phyloP scores from a whole-genome alignment of 2,329 filamentous ascomycete species.

The Chrysosporium keratinophilum region DNA sequence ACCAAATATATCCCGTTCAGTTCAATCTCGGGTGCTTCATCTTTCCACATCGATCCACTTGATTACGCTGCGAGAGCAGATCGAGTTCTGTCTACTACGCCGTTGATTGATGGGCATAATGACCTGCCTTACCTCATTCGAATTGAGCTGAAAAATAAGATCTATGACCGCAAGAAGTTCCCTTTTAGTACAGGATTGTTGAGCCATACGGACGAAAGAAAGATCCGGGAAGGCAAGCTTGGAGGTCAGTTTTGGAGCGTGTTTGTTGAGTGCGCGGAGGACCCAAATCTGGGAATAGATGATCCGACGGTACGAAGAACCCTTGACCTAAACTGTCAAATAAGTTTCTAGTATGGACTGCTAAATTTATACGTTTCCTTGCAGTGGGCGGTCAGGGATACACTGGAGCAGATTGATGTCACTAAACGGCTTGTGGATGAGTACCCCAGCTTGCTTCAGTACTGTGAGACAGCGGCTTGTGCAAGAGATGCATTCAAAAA shows the following conservation, averaged over 20 bases:
- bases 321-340: background rate
- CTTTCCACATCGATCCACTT: slow-evolving; percentile 1
- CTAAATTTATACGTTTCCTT: background rate
- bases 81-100: slow-evolving; percentile 18
- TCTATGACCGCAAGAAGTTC: slow-evolving; percentile 19
- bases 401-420: slow-evolving; percentile 24
- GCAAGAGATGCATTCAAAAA: slow-evolving; percentile 18
- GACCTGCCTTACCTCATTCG: slow-evolving; percentile 24
- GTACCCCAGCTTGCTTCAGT: slow-evolving; percentile 20
- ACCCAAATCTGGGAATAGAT: slow-evolving; percentile 14
- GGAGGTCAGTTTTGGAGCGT: slow-evolving; percentile 29
- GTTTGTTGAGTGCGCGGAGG: slow-evolving; percentile 21
- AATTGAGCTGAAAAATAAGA: slow-evolving; percentile 20
- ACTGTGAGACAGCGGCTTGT: slow-evolving; percentile 19
- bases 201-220: slow-evolving; percentile 23
- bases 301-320: slow-evolving; percentile 16
- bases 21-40: background rate
- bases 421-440: slow-evolving; percentile 19
- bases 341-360: background rate
- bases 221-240: slow-evolving; percentile 22
- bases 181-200: slow-evolving; percentile 17
- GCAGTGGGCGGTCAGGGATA: slow-evolving; percentile 20
- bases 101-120: slow-evolving; percentile 27
- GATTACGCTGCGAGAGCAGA: slow-evolving; percentile 10
- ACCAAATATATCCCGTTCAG: background rate